phyloP scores from a whole-genome alignment of 768 basidiomycete genomes.

The Lentinula sp. region DNA sequence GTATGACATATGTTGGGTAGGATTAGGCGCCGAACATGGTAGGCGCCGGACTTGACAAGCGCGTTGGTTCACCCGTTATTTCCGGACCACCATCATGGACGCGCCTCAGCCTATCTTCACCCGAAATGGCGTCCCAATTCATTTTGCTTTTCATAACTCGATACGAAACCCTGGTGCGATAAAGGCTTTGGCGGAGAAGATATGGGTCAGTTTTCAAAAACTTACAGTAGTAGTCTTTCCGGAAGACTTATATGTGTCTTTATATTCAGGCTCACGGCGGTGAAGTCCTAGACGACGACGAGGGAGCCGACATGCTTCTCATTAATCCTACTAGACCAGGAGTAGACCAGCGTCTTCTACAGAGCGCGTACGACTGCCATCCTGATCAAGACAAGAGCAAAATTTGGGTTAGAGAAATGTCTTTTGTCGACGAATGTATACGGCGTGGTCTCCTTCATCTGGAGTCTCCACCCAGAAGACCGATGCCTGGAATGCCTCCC shows the following conservation, averaged over 20 bases:
- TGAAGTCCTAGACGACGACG: neutral
- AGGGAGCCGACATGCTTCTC: neutral
- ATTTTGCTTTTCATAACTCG: neutral
- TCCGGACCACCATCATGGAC: neutral
- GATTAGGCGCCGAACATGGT: too few species aligned
- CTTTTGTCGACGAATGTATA: neutral
- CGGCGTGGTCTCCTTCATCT: neutral
- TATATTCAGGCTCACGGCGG: neutral
- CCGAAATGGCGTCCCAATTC: neutral
- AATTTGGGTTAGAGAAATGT: neutral
- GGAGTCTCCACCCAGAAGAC: neutral
- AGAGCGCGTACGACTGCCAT: neutral
- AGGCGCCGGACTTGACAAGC: too few species aligned
- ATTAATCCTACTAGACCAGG: neutral
- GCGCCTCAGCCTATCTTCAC: neutral
- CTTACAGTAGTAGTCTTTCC: neutral
- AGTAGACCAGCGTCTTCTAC: neutral
- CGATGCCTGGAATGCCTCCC: constrained; percentile 1
- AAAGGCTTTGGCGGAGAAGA: neutral
- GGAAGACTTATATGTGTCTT: neutral
- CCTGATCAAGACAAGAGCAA: neutral
- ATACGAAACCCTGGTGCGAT: neutral
- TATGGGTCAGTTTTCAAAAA: neutral
- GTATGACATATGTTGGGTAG: too few species aligned
- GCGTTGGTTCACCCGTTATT: too few species aligned